These are phyloP conservation scores for Phytophthora quininea DNA, from an alignment of 352 stramenopile species.

Conservation along the genomic window DNA sequence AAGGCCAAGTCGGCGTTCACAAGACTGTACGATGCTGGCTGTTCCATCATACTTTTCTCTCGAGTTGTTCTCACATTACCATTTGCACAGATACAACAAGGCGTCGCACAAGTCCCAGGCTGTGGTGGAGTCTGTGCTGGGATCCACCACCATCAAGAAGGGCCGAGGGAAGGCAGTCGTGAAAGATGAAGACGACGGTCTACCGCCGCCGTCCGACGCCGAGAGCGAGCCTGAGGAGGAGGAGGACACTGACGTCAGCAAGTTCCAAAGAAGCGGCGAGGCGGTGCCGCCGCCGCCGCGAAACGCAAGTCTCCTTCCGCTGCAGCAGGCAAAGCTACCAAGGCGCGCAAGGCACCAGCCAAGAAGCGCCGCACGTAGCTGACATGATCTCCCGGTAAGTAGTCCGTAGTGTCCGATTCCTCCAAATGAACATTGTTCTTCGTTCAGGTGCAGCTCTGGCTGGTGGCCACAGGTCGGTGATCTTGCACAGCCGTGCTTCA, in stretches of 20 bases:
- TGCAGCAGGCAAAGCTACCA: slow-evolving; percentile 47
- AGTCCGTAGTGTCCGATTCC: neutral
- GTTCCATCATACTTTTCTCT: slow-evolving; percentile 1
- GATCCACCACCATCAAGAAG: slow-evolving; percentile 78
- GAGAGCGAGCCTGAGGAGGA: slow-evolving; percentile 74
- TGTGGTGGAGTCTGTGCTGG: slow-evolving; percentile 86
- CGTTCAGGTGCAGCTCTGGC: no score
- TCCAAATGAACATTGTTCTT: neutral
- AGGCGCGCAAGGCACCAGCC: slow-evolving; percentile 45
- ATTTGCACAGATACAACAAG: slow-evolving; percentile 88
- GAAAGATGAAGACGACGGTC: slow-evolving; percentile 52
- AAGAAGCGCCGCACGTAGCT: slow-evolving; percentile 63
- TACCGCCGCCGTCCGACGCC: slow-evolving; percentile 65
- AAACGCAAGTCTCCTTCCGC: slow-evolving; percentile 61
- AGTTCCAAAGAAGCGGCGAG: slow-evolving; percentile 81
- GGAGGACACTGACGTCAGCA: slow-evolving; percentile 72
- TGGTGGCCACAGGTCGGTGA: no score
- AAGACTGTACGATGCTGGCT: slow-evolving; percentile 54
- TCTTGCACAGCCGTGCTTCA: neutral
- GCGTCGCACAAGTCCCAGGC: slow-evolving; percentile 93
- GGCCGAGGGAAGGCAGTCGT: slow-evolving; percentile 54
- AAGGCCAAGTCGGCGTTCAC: slow-evolving; percentile 96
- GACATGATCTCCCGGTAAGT: no score
- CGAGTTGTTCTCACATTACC: slow-evolving; percentile 4
- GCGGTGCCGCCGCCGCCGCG: slow-evolving; percentile 8